These are phyloP conservation scores for Centella asiatica DNA, from an alignment of 129 eudicot genomes.

Conservation along the genomic window DNA sequence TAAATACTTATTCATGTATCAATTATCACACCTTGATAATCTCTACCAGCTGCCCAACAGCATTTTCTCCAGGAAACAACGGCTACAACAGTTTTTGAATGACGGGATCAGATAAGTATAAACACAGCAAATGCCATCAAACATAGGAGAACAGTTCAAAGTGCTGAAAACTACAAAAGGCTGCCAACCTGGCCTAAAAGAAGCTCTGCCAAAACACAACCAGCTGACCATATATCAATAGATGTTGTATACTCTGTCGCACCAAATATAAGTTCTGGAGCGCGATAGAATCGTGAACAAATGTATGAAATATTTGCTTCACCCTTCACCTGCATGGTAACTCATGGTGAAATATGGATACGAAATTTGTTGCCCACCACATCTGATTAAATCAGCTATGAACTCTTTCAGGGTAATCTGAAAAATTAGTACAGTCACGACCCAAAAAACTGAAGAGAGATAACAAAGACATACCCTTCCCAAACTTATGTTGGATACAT, in stretches of 20 bases:
- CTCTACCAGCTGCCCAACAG: slow-evolving; percentile 95
- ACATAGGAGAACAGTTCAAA: neutral
- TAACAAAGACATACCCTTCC: too few species aligned
- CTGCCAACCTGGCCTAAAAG: slow-evolving; percentile 79
- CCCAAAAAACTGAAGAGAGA: too few species aligned
- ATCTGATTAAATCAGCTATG: too few species aligned
- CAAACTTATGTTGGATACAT: too few species aligned
- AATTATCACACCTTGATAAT: slow-evolving; percentile 61
- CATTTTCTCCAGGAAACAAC: slow-evolving; percentile 93
- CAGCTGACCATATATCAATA: slow-evolving; percentile 97
- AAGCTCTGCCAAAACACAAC: slow-evolving; percentile 95
- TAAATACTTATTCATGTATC: neutral
- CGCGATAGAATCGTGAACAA: slow-evolving; percentile 87
- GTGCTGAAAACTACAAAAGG: neutral
- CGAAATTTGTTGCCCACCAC: too few species aligned
- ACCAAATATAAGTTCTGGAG: slow-evolving; percentile 95
- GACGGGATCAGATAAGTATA: neutral
- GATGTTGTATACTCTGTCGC: slow-evolving; percentile 85
- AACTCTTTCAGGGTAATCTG: too few species aligned
- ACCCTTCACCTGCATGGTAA: slow-evolving; percentile 56
- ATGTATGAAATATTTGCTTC: slow-evolving; percentile 92
- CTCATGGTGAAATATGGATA: neutral
- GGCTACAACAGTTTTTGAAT: slow-evolving; percentile 37
- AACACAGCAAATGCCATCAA: neutral
- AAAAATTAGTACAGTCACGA: too few species aligned